Evolutionary conservation across 139 green algal genomes (phyloP), one percentile per base, ranked within the genome.

Genomic region (Tetradesmus obliquus): DNA sequence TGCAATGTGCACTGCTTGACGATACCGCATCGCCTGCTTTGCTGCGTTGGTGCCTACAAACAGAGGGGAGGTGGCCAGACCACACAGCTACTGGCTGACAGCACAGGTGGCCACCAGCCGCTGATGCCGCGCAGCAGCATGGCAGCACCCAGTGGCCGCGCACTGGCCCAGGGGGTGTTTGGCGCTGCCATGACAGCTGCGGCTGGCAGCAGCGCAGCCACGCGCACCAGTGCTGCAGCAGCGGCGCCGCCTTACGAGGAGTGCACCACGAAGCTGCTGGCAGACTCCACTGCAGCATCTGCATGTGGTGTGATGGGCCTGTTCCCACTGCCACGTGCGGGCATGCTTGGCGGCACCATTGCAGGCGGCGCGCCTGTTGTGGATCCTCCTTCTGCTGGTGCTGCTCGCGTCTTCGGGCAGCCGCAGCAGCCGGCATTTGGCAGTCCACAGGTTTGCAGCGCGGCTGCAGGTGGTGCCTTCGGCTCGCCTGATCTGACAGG

Each of bases 191-290:
- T 24, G 45, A 66, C 85, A 45, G 62, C 80, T 85, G 80, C 10
- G 80, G 13, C 51, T 8, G 80, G 80, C 80, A 5, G 55, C 57
- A 51, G 8, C 22, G 55, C 83, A 87, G 82, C 82, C 20, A 24
- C 82, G 7, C 51, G 54, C 3, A 32, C 82, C 51, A 87, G 4
- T 71, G 82, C 66, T 84, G 86, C 66, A 76, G 66, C 66, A 76
- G 66, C 66, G 6, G 66, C 17, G n/a, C 17, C 66, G 45, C 55
- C 20, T 32, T 62, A 88, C 32, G 88, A 92, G 20, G 80, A 88
- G 58, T 87, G 81, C 79, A 96, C 94, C 12, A 94, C 91, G 7
- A 93, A 94, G 91, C 92, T 97, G 92, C 94, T 97, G 82, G 95
- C 94, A 51, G 94, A 97, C 60, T 92, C 92, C 20, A 96, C 93